These are phyloP conservation scores for Aulographum hederae DNA, from an alignment of 2,329 filamentous ascomycete genomes.

Conservation along the genomic window DNA sequence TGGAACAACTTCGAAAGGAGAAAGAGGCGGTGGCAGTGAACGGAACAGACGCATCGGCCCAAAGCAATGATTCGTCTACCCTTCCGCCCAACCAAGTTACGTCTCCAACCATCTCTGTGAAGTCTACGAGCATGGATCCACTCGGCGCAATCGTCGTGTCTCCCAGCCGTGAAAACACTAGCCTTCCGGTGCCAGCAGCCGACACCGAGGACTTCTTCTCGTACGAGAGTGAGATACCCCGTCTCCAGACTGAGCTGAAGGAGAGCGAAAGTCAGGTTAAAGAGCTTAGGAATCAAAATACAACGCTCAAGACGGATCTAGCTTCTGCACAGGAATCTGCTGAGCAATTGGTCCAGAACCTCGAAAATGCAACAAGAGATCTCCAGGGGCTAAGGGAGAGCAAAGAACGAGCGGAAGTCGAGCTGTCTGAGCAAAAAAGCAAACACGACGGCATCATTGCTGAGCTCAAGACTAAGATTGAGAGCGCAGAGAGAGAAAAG, in stretches of 20 bases:
- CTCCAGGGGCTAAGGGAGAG: constrained; percentile 36
- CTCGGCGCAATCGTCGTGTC: background rate
- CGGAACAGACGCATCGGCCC: background rate
- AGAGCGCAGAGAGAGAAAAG: constrained; percentile 13
- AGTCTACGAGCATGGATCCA: no score
- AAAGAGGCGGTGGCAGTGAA: constrained; percentile 6
- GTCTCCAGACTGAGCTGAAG: constrained; percentile 57
- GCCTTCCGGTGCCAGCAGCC: constrained; percentile 9
- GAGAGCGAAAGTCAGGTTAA: constrained; percentile 54
- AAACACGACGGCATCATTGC: constrained; percentile 16
- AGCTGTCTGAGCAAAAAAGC: constrained; percentile 18
- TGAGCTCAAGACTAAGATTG: constrained; percentile 2
- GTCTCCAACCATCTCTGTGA: constrained; percentile 1
- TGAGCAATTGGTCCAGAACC: constrained; percentile 29
- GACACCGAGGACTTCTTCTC: constrained; percentile 69
- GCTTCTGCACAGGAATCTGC: constrained; percentile 50
- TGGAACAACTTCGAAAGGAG: constrained; percentile 31
- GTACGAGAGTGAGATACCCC: constrained; percentile 71
- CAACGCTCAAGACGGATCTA: constrained; percentile 50
- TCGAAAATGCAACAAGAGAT: constrained; percentile 50
- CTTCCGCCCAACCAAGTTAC: background rate
- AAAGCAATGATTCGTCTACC: background rate
- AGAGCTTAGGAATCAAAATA: constrained; percentile 50
- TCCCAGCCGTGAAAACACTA: background rate
- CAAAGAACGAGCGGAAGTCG: constrained; percentile 23